These are phyloP conservation scores for Solanum gracilifrons DNA, from an alignment of 257 asterid species.

Conservation along the genomic window DNA sequence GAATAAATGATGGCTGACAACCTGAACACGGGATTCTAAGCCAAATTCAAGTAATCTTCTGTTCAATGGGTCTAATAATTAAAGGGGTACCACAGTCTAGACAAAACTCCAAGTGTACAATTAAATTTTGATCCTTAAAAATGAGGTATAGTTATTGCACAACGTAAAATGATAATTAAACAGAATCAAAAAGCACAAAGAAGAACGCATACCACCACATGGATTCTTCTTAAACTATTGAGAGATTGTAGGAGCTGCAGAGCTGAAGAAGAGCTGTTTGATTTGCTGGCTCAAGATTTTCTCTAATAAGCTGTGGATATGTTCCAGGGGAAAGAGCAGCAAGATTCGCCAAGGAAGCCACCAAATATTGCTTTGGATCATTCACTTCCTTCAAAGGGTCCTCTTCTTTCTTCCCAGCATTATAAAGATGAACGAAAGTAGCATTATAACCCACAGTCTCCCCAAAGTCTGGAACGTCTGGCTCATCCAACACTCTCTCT, in stretches of 20 bases:
- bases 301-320: conserved; percentile 42
- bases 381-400: conserved; percentile 76
- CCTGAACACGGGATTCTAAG: background rate
- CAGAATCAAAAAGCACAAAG: background rate
- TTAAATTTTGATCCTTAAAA: background rate
- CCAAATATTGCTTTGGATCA: conserved; percentile 82
- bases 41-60: background rate
- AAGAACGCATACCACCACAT: background rate
- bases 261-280: conserved; percentile 67
- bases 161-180: background rate
- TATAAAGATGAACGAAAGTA: conserved; percentile 58
- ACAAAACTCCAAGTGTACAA: background rate
- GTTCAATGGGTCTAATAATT: background rate
- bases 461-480: conserved; percentile 80
- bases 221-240: conserved; percentile 38
- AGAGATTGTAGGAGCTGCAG: conserved; percentile 48
- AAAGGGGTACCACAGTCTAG: background rate
- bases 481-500: conserved; percentile 71
- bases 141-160: background rate
- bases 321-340: conserved; percentile 65
- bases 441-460: conserved; percentile 74
- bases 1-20: background rate
- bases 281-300: conserved; percentile 60
- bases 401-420: conserved; percentile 80
- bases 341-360: conserved; percentile 51